Base-by-base conservation (phyloP, 257 asterid species). In the Solanum paucissectum region DNA sequence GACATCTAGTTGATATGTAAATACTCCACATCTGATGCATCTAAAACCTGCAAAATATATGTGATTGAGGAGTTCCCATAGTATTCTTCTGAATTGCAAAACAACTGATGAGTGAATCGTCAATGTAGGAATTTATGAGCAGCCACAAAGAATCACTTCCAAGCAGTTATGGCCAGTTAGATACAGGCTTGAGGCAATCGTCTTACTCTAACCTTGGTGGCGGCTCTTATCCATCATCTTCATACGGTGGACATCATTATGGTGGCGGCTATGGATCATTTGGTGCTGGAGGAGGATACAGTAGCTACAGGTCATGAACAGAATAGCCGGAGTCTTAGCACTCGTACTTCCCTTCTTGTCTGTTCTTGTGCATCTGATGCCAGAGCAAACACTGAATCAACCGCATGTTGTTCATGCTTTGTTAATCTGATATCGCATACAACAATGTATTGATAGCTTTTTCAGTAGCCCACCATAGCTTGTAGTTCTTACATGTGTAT, bases 241-340 rank as follows among this genome's bases (percentile, higher is more conserved):
- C 93, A n/a, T 89, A 87, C 33, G 23, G 92, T 12, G 94, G 93
- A 38, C 95, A 93, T 68, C 90, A 90, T 23, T 93, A 93, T 66
- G 94, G 92, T 87, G 94, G 93, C 55, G 92, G 91, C 69, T 93
- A 93, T 69, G 95, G 98, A 58, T 93, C 96, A 36, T 93, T 95
- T 79, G 95, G 95, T 46, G 86, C 87, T 44, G 98, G 98, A 73
- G 83, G 98, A 75, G 83, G 98, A 23, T 94, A 94, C 81, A 88
- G 89, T 87, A 89, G 92, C 90, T 95, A 87, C 90, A 92, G 98
- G 92, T 88, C 89, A 49, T 93, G 88, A 92, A 83, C 76, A 42
- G 55, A 72, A 73, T 55, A n/a, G 44, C 66, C 7, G 0, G 68
- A 27, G 81, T 86, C 88, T 18, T 82, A 3, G 85, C 16, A 9